A percentile compares a stretch with the other conserved stretches of the same genome.
Evolutionary conservation across 306 rosid genomes (phyloP).

Genomic region (Vigna hirtella): DNA sequence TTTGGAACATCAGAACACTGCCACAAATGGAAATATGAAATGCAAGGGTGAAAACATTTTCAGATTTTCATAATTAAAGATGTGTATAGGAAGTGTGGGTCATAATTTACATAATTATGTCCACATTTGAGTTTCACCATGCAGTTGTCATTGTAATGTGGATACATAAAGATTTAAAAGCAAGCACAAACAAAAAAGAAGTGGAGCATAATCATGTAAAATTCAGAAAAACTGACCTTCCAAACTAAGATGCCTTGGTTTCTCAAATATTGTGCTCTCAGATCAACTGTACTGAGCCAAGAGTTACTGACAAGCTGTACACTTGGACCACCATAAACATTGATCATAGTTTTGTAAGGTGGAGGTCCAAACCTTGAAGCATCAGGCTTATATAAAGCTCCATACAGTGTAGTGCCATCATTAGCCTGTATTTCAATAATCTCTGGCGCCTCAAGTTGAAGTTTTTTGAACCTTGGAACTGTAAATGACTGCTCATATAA

Average conservation of each 20-base stretch:
- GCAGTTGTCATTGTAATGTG: neutral
- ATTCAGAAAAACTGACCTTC: slow-evolving; percentile 74
- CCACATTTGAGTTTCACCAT: slow-evolving; percentile 16
- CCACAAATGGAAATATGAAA: slow-evolving; percentile 7
- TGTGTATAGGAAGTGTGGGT: neutral
- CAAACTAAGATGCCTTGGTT: slow-evolving; percentile 89
- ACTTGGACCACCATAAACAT: slow-evolving; percentile 91
- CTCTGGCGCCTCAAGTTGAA: slow-evolving; percentile 88
- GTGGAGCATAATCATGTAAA: slow-evolving; percentile 25
- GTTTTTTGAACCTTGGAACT: slow-evolving; percentile 67
- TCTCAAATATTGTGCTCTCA: slow-evolving; percentile 90
- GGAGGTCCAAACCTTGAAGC: slow-evolving; percentile 86
- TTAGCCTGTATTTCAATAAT: slow-evolving; percentile 64
- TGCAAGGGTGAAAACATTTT: slow-evolving; percentile 18
- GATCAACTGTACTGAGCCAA: slow-evolving; percentile 85
- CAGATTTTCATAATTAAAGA: neutral
- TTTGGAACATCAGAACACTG: slow-evolving; percentile 32
- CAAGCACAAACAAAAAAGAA: neutral
- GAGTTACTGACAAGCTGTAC: slow-evolving; percentile 87
- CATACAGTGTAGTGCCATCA: slow-evolving; percentile 76
- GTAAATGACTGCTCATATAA: slow-evolving; percentile 70
- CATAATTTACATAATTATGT: slow-evolving; percentile 12
- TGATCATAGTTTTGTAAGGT: slow-evolving; percentile 90
- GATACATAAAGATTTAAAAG: slow-evolving; percentile 37
- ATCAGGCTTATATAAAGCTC: slow-evolving; percentile 86